These are phyloP conservation scores for Aspergillus pseudoterreus DNA, from an alignment of 2,329 filamentous ascomycete species.

Conservation along the genomic window DNA sequence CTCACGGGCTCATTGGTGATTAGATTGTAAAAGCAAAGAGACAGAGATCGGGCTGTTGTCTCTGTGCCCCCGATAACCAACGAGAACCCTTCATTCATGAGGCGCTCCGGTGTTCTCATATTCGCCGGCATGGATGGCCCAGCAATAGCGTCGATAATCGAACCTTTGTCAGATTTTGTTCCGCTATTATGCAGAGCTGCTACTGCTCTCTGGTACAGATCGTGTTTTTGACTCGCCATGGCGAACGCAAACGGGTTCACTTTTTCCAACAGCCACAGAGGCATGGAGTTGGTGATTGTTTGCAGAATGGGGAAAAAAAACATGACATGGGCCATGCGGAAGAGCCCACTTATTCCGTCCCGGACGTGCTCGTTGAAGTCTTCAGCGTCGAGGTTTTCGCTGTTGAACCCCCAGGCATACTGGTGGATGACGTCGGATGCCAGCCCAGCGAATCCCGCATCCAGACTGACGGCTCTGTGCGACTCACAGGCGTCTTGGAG, in stretches of 20 bases:
- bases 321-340: slow-evolving; percentile 12
- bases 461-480: slow-evolving; percentile 16
- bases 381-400: slow-evolving; percentile 29
- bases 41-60: slow-evolving; percentile 31
- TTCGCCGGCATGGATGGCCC: slow-evolving; percentile 15
- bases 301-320: slow-evolving; percentile 22
- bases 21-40: slow-evolving; percentile 25
- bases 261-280: slow-evolving; percentile 9
- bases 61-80: slow-evolving; percentile 40
- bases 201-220: slow-evolving; percentile 6
- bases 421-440: slow-evolving; percentile 36
- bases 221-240: slow-evolving; percentile 14
- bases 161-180: background rate
- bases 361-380: slow-evolving; percentile 19
- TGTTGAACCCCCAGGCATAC: slow-evolving; percentile 32
- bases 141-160: slow-evolving; percentile 15
- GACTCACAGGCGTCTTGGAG: slow-evolving; percentile 8
- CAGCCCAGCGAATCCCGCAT: slow-evolving; percentile 22
- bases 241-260: slow-evolving; percentile 11
- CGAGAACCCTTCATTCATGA: slow-evolving; percentile 37
- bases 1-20: slow-evolving; percentile 15
- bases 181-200: slow-evolving; percentile 7
- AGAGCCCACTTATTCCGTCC: slow-evolving; percentile 18
- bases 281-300: slow-evolving; percentile 14
- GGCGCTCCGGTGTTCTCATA: slow-evolving; percentile 19